phyloP scores from a whole-genome alignment of 345 rosid species.

The Cardamine chenopodiifolia region DNA sequence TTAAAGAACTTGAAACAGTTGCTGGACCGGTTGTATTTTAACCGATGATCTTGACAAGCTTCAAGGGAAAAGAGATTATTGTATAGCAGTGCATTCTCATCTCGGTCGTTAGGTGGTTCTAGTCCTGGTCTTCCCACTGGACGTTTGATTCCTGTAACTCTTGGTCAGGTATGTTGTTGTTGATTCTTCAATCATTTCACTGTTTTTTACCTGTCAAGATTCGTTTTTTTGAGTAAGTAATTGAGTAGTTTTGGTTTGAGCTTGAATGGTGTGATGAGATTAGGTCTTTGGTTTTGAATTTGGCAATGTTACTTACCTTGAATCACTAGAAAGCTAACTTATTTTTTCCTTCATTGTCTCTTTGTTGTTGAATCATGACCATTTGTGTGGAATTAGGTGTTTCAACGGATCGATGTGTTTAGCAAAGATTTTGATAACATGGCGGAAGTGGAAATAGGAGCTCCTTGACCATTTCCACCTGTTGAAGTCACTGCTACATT shows the following conservation, averaged over 20 bases:
- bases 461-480: conserved; percentile 90
- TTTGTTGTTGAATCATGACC: not conserved
- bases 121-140: conserved; percentile 93
- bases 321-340: not conserved
- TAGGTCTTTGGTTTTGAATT: not conserved
- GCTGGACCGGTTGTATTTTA: conserved; percentile 74
- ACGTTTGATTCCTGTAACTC: conserved; percentile 84
- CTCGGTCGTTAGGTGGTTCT: conserved; percentile 85
- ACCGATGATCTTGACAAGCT: conserved; percentile 57
- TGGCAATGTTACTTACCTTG: not conserved
- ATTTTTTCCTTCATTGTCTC: not conserved
- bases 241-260: not conserved
- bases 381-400: conserved; percentile 57
- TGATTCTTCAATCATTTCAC: not conserved
- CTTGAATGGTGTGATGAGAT: not conserved
- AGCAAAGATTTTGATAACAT: conserved; percentile 92
- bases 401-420: conserved; percentile 82
- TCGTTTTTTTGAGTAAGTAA: not conserved
- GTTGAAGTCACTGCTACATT: conserved; percentile 74
- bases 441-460: conserved; percentile 80
- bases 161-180: conserved; percentile 67
- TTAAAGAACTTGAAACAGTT: conserved; percentile 72
- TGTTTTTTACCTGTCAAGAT: not conserved
- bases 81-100: conserved; percentile 92
- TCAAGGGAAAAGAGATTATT: conserved; percentile 88